A percentile compares a stretch with the other conserved stretches of the same genome.
phyloP scores from a whole-genome alignment of 495 filamentous ascomycete species.

The Penicillium riverlandense region DNA sequence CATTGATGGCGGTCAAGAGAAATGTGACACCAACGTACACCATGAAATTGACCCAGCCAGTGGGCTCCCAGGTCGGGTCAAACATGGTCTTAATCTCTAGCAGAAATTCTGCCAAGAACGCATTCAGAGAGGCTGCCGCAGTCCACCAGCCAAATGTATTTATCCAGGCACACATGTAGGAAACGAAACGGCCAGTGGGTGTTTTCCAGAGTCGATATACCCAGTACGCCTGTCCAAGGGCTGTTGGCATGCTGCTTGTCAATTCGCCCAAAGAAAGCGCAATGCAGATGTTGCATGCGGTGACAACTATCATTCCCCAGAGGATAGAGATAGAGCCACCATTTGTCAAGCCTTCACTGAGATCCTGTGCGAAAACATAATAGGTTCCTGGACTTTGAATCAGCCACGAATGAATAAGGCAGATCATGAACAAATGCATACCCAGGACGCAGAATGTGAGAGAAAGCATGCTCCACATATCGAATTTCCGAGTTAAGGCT shows the following conservation, averaged over 20 bases:
- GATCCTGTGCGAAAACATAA: slow-evolving; percentile 40
- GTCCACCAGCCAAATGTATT: slow-evolving; percentile 47
- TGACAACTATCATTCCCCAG: slow-evolving; percentile 42
- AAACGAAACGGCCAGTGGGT: slow-evolving; percentile 30
- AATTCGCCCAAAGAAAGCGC: slow-evolving; percentile 42
- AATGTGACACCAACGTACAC: slow-evolving; percentile 35
- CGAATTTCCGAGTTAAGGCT: slow-evolving; percentile 40
- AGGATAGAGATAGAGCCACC: slow-evolving; percentile 41
- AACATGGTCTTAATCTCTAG: slow-evolving; percentile 43
- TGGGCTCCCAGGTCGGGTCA: slow-evolving; percentile 29
- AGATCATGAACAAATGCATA: slow-evolving; percentile 1
- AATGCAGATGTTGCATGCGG: slow-evolving; percentile 38
- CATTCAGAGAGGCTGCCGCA: slow-evolving; percentile 38
- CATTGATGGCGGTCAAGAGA: slow-evolving; percentile 33
- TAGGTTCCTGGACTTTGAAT: slow-evolving; percentile 24
- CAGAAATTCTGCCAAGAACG: slow-evolving; percentile 44
- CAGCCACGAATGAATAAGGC: not conserved
- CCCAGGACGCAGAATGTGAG: slow-evolving; percentile 42
- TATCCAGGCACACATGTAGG: slow-evolving; percentile 46
- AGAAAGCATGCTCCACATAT: slow-evolving; percentile 40
- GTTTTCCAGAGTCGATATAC: slow-evolving; percentile 34
- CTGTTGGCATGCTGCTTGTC: slow-evolving; percentile 42
- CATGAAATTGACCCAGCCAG: slow-evolving; percentile 39
- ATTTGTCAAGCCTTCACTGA: slow-evolving; percentile 38
- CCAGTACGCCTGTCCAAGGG: slow-evolving; percentile 43